phyloP scores from a whole-genome alignment of 2,329 filamentous ascomycete species.

The Ceratocystis eucalypticola region DNA sequence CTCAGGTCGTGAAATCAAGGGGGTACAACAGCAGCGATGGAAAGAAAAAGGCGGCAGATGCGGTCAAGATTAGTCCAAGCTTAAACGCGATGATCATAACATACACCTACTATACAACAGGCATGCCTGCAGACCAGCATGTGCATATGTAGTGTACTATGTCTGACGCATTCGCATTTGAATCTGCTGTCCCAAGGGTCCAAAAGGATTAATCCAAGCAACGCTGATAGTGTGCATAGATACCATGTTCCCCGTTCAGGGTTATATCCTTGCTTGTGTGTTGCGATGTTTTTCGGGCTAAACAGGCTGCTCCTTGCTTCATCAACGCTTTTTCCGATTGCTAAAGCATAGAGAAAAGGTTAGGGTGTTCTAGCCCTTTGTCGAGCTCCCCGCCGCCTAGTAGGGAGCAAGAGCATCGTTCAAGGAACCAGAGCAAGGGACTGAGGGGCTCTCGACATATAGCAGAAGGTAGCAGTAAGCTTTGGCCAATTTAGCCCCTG shows the following conservation, averaged over 20 bases:
- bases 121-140: neutral
- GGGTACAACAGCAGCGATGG: neutral
- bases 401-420: neutral
- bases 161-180: neutral
- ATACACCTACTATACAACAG: neutral
- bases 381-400: neutral
- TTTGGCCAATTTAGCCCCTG: slow-evolving; percentile 2
- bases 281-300: neutral
- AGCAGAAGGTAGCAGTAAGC: neutral
- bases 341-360: neutral
- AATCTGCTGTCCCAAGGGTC: neutral
- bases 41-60: neutral
- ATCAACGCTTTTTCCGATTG: neutral
- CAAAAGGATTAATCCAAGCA: neutral
- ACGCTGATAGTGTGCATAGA: neutral
- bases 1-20: too few relatives aligned
- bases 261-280: neutral
- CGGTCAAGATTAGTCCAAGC: slow-evolving; percentile 2
- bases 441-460: neutral
- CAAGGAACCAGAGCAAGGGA: neutral
- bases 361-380: neutral
- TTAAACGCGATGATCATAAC: slow-evolving; percentile 7
- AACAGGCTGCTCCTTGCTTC: neutral
- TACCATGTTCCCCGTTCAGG: slow-evolving; percentile 2
- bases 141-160: neutral